These are phyloP conservation scores for Hypoxylon sp. DNA, from an alignment of 2,329 filamentous ascomycete genomes.

Conservation along the genomic window DNA sequence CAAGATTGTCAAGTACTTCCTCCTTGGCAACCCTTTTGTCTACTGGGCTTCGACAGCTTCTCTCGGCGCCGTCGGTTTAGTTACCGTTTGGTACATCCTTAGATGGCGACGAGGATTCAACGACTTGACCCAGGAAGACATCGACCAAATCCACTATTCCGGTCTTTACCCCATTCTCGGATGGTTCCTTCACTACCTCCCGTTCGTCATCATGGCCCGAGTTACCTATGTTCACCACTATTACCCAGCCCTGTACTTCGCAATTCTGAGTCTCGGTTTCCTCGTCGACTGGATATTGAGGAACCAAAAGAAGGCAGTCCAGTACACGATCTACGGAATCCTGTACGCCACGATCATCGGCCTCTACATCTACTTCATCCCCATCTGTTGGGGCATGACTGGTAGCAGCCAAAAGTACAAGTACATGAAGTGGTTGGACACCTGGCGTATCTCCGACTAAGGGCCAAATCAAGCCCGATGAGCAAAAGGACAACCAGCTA, in stretches of 20 bases:
- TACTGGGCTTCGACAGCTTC: slow-evolving; percentile 94
- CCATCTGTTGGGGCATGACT: slow-evolving; percentile 96
- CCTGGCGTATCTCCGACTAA: slow-evolving; percentile 85
- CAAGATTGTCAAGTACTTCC: slow-evolving; percentile 95
- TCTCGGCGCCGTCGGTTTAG: slow-evolving; percentile 78
- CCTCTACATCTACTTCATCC: slow-evolving; percentile 91
- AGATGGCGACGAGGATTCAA: slow-evolving; percentile 96
- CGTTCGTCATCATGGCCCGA: slow-evolving; percentile 97
- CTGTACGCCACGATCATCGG: slow-evolving; percentile 83
- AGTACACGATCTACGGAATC: slow-evolving; percentile 78
- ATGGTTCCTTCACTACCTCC: slow-evolving; percentile 96
- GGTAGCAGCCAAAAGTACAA: slow-evolving; percentile 86
- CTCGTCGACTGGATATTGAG: slow-evolving; percentile 86
- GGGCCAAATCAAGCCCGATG: neutral
- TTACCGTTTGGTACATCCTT: slow-evolving; percentile 87
- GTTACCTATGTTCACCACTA: slow-evolving; percentile 99
- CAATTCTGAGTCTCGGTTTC: slow-evolving; percentile 91
- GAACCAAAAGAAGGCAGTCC: slow-evolving; percentile 73
- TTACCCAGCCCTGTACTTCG: slow-evolving; percentile 98
- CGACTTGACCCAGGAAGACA: slow-evolving; percentile 83
- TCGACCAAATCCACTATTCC: slow-evolving; percentile 95
- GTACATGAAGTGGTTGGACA: slow-evolving; percentile 94
- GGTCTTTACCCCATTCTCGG: slow-evolving; percentile 92
- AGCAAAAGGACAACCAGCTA: slow-evolving; percentile 12
- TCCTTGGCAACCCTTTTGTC: slow-evolving; percentile 94